phyloP scores from a whole-genome alignment of 1,284 basidiomycete species.

The Xerocomus amazonicus region DNA sequence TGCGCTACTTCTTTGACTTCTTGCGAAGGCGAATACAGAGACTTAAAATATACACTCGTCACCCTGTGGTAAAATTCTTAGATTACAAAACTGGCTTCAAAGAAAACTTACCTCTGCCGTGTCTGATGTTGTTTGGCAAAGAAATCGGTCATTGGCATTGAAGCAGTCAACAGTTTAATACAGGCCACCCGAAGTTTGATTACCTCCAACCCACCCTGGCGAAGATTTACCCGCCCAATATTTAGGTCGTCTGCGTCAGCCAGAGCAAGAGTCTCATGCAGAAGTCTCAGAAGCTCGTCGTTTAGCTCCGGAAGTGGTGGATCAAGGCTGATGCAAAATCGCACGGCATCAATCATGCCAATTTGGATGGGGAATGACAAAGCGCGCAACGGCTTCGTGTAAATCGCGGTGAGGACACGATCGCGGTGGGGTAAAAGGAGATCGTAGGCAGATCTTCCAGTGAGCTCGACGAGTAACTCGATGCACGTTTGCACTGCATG shows the following conservation, averaged over 20 bases:
- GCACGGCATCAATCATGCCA: constrained; percentile 96
- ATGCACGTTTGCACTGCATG: constrained; percentile 84
- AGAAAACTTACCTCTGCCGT: constrained; percentile 65
- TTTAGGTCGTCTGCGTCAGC: constrained; percentile 93
- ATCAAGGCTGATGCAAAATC: constrained; percentile 83
- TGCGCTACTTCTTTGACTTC: constrained; percentile 97
- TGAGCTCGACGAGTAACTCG: constrained; percentile 74
- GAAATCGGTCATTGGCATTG: constrained; percentile 94
- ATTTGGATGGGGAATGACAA: constrained; percentile 96
- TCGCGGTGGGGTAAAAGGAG: constrained; percentile 85
- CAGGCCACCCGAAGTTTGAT: constrained; percentile 94
- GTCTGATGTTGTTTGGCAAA: constrained; percentile 80
- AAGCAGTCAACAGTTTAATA: constrained; percentile 89
- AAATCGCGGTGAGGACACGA: constrained; percentile 86
- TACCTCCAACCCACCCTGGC: constrained; percentile 82
- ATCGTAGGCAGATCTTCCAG: constrained; percentile 71
- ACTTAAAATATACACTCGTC: constrained; percentile 97
- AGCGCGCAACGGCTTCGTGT: constrained; percentile 95
- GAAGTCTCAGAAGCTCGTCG: constrained; percentile 87
- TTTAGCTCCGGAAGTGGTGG: constrained; percentile 88
- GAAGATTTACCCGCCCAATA: constrained; percentile 70
- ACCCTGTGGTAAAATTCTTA: constrained; percentile 51
- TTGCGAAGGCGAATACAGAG: constrained; percentile 89
- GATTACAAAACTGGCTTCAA: constrained; percentile 6
- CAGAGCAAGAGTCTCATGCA: constrained; percentile 92